Percentiles rank a stretch among this genome's conserved stretches.
Conservation (phyloP, 495 filamentous ascomycete genomes). For the Penicillium manginii region DNA sequence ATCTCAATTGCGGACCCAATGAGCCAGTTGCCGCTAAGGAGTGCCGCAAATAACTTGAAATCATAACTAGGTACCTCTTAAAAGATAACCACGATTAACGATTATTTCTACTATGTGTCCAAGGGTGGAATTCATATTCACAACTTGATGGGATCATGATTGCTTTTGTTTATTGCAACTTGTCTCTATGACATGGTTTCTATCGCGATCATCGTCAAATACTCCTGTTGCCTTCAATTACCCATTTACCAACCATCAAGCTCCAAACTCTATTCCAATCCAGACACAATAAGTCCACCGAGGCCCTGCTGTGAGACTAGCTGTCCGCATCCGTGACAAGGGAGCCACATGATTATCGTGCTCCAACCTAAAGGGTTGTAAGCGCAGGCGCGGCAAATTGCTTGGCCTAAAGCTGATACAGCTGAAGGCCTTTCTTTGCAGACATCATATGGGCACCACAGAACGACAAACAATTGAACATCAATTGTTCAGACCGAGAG, state of each 20-base stretch:
- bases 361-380: background rate
- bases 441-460: slow-evolving; percentile 12
- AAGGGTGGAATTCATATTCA: background rate
- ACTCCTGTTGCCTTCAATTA: background rate
- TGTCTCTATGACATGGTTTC: background rate
- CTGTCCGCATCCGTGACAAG: no score
- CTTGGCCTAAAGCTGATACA: background rate
- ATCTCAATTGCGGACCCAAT: no score
- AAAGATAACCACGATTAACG: no score
- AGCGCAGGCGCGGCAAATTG: background rate
- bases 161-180: slow-evolving; percentile 3
- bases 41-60: no score
- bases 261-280: background rate
- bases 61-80: no score
- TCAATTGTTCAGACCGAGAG: slow-evolving; percentile 8
- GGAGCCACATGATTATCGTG: no score
- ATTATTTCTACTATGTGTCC: no score
- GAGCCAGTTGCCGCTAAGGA: no score
- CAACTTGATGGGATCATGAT: background rate
- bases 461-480: slow-evolving; percentile 16
- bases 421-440: slow-evolving; percentile 12
- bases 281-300: background rate
- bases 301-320: background rate
- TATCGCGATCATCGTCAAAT: background rate
- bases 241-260: background rate